A percentile compares a stretch with the other conserved stretches of the same genome.
Evolutionary conservation across 192 early-diverging fungal species (phyloP).

Genomic region (Umbelopsis vinacea): DNA sequence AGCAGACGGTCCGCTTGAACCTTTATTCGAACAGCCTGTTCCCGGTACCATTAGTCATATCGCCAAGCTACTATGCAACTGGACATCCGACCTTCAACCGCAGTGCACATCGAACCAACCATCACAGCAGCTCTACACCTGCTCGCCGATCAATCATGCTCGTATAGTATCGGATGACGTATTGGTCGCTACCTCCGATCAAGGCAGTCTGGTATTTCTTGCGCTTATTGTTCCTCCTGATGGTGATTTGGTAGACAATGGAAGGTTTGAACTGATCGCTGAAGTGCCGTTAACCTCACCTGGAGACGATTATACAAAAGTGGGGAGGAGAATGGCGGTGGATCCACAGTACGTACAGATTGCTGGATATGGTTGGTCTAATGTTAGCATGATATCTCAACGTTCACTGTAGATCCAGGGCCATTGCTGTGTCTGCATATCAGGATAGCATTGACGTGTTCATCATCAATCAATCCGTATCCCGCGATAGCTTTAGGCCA

Average conservation of each 20-base stretch:
- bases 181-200: constrained; percentile 27
- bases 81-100: not conserved
- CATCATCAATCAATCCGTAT: constrained; percentile 25
- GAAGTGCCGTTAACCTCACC: constrained; percentile 27
- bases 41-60: constrained; percentile 3
- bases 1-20: not conserved
- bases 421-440: constrained; percentile 33
- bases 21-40: not conserved
- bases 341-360: constrained; percentile 35
- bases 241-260: constrained; percentile 1
- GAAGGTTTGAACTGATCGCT: constrained; percentile 29
- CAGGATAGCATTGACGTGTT: constrained; percentile 35
- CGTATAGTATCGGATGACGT: constrained; percentile 26
- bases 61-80: constrained; percentile 2
- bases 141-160: constrained; percentile 13
- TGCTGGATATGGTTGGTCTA: not conserved
- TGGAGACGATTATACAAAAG: constrained; percentile 27
- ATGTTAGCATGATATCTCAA: not conserved
- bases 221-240: not conserved
- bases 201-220: constrained; percentile 32
- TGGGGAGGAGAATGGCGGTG: constrained; percentile 35
- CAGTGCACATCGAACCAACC: not conserved
- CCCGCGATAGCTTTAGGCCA: constrained; percentile 29
- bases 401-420: constrained; percentile 27
- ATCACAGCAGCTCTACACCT: not conserved